Evolutionary conservation across 2,329 filamentous ascomycete species (phyloP).

Genomic region (Fusarium veterinarium): DNA sequence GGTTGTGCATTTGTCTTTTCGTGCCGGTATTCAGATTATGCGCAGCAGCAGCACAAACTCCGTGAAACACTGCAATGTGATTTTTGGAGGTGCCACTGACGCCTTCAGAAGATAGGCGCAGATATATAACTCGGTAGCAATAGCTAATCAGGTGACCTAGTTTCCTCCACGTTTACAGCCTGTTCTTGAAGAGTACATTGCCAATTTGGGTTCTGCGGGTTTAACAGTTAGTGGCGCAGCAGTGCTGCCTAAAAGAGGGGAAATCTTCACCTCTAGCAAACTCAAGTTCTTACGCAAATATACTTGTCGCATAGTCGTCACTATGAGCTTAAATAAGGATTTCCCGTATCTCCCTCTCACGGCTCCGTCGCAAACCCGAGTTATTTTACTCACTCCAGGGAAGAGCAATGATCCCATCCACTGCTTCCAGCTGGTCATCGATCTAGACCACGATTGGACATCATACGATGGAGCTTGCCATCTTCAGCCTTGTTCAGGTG

Average conservation of each 20-base stretch:
- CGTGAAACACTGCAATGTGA: neutral
- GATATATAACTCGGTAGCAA: neutral
- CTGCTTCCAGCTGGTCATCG: neutral
- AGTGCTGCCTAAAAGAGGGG: neutral
- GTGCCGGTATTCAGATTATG: neutral
- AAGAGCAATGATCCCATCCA: neutral
- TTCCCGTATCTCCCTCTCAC: neutral
- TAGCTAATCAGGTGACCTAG: too few species aligned
- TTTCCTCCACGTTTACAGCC: too few species aligned
- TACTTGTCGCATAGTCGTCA: neutral
- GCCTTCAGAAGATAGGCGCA: neutral
- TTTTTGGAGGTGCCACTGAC: neutral
- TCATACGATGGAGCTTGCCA: neutral
- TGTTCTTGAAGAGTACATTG: too few species aligned
- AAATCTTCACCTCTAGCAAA: neutral
- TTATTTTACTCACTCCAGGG: neutral
- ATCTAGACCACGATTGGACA: neutral
- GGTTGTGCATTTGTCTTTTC: neutral
- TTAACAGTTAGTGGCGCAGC: neutral
- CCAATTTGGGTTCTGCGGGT: too few species aligned
- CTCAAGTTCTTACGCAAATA: neutral
- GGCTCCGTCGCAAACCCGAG: neutral
- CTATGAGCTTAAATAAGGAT: neutral
- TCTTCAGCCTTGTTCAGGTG: neutral
- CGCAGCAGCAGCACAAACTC: neutral